These are phyloP conservation scores for Trichoderma breve DNA, from an alignment of 2,329 filamentous ascomycete species.

Conservation along the genomic window DNA sequence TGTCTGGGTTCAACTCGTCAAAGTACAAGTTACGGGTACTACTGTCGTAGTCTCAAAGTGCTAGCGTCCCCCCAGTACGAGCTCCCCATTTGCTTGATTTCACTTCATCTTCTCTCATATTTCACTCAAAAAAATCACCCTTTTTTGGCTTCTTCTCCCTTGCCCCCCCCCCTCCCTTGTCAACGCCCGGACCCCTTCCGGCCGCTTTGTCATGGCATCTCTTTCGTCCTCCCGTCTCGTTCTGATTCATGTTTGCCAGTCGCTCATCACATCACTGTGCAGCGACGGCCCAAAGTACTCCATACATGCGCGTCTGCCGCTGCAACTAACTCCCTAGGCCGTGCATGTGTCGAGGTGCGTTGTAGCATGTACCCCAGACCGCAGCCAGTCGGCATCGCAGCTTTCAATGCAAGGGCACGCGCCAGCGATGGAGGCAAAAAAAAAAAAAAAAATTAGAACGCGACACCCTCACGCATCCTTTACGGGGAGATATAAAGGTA, in stretches of 20 bases:
- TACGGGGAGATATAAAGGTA: background rate
- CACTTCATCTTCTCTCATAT: background rate
- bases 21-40: background rate
- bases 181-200: slow-evolving; percentile 4
- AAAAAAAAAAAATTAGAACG: background rate
- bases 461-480: background rate
- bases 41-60: background rate
- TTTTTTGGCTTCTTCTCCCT: background rate
- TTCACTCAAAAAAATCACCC: background rate
- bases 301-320: slow-evolving; percentile 15
- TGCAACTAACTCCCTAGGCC: slow-evolving; percentile 3
- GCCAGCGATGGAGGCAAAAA: background rate
- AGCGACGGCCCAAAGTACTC: background rate
- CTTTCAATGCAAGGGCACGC: slow-evolving; percentile 5
- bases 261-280: slow-evolving; percentile 11
- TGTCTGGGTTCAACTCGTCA: background rate
- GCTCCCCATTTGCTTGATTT: background rate
- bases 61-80: background rate
- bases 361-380: background rate
- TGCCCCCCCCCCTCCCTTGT: background rate
- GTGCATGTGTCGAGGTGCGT: slow-evolving; percentile 3
- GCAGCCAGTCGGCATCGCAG: background rate
- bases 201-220: background rate
- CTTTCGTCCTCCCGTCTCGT: background rate
- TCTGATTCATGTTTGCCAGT: background rate